These are phyloP conservation scores for Salvia sclarea DNA, from an alignment of 305 asterid genomes.

Conservation along the genomic window DNA sequence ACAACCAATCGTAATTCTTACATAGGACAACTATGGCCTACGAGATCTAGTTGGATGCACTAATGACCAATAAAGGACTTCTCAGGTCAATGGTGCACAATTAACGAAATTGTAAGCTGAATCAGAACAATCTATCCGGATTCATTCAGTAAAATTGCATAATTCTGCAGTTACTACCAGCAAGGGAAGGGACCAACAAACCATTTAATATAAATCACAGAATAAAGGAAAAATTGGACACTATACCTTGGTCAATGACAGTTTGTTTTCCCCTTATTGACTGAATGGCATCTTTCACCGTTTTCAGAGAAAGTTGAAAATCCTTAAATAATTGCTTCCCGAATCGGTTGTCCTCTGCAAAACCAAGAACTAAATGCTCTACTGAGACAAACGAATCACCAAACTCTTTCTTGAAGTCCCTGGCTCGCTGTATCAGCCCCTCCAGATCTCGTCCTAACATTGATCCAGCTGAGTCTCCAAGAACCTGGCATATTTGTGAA, in stretches of 20 bases:
- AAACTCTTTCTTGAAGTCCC: conserved; percentile 80
- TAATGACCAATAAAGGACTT: neutral
- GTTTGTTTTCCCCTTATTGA: conserved; percentile 83
- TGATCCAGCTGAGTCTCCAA: conserved; percentile 83
- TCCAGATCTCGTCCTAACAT: conserved; percentile 87
- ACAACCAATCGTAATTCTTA: neutral
- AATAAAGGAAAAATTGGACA: conserved; percentile 3
- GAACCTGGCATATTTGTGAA: conserved; percentile 47
- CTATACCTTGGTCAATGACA: conserved; percentile 84
- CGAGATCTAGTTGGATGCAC: neutral
- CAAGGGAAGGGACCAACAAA: neutral
- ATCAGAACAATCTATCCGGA: conserved; percentile 1
- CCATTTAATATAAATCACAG: neutral
- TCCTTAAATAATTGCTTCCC: conserved; percentile 83
- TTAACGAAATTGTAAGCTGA: neutral
- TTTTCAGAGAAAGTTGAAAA: conserved; percentile 59
- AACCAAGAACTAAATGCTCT: conserved; percentile 91
- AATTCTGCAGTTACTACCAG: neutral
- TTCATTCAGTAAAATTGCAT: neutral
- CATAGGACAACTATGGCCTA: neutral
- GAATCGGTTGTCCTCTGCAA: conserved; percentile 70
- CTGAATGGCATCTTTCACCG: conserved; percentile 71
- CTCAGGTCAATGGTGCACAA: conserved; percentile 4
- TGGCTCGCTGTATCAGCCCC: conserved; percentile 75
- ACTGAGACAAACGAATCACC: conserved; percentile 86